Base-by-base conservation (phyloP, 495 filamentous ascomycete species). In the Neurospora sp. region DNA sequence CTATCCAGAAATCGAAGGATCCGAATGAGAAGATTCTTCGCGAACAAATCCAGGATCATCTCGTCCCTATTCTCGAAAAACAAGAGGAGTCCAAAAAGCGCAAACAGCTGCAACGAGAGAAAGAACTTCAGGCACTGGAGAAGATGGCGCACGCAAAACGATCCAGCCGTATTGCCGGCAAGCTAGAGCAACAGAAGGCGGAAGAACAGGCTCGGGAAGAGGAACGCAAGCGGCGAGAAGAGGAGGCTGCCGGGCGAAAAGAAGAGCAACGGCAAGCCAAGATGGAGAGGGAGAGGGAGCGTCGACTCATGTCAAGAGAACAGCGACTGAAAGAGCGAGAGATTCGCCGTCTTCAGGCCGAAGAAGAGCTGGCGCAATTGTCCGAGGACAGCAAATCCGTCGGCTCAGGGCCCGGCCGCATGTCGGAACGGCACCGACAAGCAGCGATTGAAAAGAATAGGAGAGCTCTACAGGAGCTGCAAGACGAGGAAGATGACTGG, bases 71-170 rank as follows among this genome's bases (percentile, higher is more conserved):
- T 39, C 87, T 99, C 41, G 91, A 94, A 79, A 91, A 92, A 79
- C 90, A 90, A 69, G 93, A 94, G 77, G 93, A 96, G 73, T 87
- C 89, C 9, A 88, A 91, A 69, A 88, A 90, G 74, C 87, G 90
- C 59, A 92, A 92, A 77, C 87, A 85, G 71, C 81, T 87, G 27
- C 89, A 90, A 81, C 88, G 89, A 74, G 90, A 95, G 80, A 94
- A 92, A 78, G 94, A 97, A 76, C 79, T 96, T 39, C 82, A 92
- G 71, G 93, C 90, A 76, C 78, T 95, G 75, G 89, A 95, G 78
- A 92, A 94, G 76, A 85, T 98, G 75, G 94, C 93, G n/a, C 91
- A 91, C 48, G 95, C 96, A 0, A 99, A 99, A 83, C 85, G 96
- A 72, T 98, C 96, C 1, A 95, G 93, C 75, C 90, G 96, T 70